Base-by-base conservation (phyloP, 1,284 basidiomycete genomes). In the Salmacisia buchloeana region DNA sequence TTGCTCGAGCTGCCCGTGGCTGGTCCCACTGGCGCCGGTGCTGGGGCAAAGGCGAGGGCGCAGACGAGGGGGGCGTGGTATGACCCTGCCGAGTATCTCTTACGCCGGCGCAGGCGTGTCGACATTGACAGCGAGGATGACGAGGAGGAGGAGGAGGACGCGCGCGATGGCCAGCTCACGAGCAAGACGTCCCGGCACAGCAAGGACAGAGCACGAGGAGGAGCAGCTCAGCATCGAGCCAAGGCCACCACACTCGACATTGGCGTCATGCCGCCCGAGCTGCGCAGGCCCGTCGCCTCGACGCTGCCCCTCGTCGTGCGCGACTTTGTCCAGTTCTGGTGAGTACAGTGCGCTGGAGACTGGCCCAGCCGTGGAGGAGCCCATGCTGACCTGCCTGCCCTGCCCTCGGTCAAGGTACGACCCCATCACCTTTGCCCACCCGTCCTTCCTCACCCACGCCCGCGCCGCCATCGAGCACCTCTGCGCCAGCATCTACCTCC, bases 281-380 rank as follows among this genome's bases (percentile, higher is more conserved):
- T 74, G 23, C 61, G 63, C 5, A 38, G 64, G n/a, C 68, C 68
- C 52, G 62, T 69, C 10, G 66, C 66, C 33, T 61, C 62, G 58
- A 65, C 73, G 54, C 64, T 70, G 31, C 63, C 64, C 23, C 65
- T 73, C 31, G 62, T 70, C 6, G 65, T 76, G 7, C 64, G 74
- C 31, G 74, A 76, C 64, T 76, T 73, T 64, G 67, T 76, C 34
- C 64, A 66, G 31, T 62, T 63, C 63, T 76, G 74, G 74, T 62
- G 21, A 35, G 60, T 38, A 5, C 41, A 6, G 5, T 3, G 6
- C 23, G 36, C 23, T 23, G 15, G 21, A 49, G 9, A 6, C 23
- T n/a, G 33, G 13, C 7, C 23, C 39, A n/a, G 27, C 7, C 7
- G 6, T 21, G 60, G 29, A 18, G 2, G 34, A 39, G 12, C 23